Evolutionary conservation across 2,329 filamentous ascomycete species (phyloP), one percentile per base, ranked within the genome.

Genomic region (Chrysosphaeria jannelii): DNA sequence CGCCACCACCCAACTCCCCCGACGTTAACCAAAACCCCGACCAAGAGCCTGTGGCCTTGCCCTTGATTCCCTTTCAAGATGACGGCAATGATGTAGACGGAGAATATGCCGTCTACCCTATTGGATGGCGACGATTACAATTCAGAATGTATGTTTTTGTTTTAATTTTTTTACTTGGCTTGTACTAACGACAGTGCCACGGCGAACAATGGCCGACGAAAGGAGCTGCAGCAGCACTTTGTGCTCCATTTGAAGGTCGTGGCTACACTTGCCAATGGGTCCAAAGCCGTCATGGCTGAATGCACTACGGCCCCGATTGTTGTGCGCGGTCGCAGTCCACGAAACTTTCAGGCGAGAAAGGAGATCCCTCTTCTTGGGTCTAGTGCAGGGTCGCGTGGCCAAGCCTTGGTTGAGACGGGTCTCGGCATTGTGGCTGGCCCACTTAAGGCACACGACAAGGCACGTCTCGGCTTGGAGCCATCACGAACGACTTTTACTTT

Each of bases 161-260:
- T 14, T n/a, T 15, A n/a, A 15, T 11, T 16, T 23, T 8, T 4
- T 18, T 12, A 5, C 16, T 7, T 10, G n/a, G 11, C 5, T 8
- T 4, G 10, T 24, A 14, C 19, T 13, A 10, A 14, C 10, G 16
- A 7, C 20, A 63, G 81, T 41, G 81, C 81, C 10, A 93, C 81
- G 6, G 81, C 81, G 27, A 93, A 93, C 46, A 93, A 93, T 40
- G 81, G 81, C 8, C 64, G 81, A 29, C 58, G 81, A 30, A 89
- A 90, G 47, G 81, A 93, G 41, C 57, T 93, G 21, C 81, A 93
- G 40, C 81, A 93, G 39, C 81, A 93, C 46, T 93, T 93, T 42
- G 66, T 89, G 8, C 56, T 93, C 27, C 69, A 78, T 31, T 50
- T 93, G 24, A 89, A 81, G 42, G 67, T 90, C 7, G 52, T 79